Base-by-base conservation (phyloP, 345 rosid genomes). In the Excoecaria cochinchinensis region DNA sequence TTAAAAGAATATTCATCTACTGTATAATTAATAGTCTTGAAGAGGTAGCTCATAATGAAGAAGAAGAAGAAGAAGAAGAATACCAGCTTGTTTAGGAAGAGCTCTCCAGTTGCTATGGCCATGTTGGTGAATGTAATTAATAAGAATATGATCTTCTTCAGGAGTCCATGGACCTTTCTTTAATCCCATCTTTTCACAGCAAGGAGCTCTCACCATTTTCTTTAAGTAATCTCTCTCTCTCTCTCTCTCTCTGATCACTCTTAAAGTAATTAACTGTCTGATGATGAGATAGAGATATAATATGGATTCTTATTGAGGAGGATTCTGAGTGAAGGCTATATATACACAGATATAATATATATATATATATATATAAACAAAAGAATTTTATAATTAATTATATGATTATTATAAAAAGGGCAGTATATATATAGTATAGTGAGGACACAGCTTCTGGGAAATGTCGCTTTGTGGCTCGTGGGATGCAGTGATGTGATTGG, bases 101-200 rank as follows among this genome's bases (percentile, higher is more conserved):
- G 92, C 92, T 52, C 95, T 78, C 95, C 95, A 90, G 58, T 90
- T 90, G 61, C 87, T 79, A 80, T 89, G 92, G 75, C 95, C 95
- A 65, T 85, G 72, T 38, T 75, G 81, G 24, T 81, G 85, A 80
- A 90, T 85, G 79, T 87, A 82, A 57, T 73, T 84, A 55, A 84
- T 76, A 66, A 90, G 82, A 65, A 89, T 76, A 21, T 74, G 87
- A 73, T 89, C 95, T 81, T 90, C 95, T 70, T 89, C 87, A 51
- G 86, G 78, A 51, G 91, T 87, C 95, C 95, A 90, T 9, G 95
- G 92, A 58, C 95, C 95, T 80, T 85, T 89, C 90, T 85, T 90
- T 83, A 90, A 67, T 62, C 92, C 95, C 89, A 86, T 87, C 73
- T 89, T 89, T 79, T 89, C 95, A 69, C 95, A 90, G 75, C 95